Evolutionary conservation across 179 eudicot species (phyloP).

Genomic region (Corrigiola litoralis): DNA sequence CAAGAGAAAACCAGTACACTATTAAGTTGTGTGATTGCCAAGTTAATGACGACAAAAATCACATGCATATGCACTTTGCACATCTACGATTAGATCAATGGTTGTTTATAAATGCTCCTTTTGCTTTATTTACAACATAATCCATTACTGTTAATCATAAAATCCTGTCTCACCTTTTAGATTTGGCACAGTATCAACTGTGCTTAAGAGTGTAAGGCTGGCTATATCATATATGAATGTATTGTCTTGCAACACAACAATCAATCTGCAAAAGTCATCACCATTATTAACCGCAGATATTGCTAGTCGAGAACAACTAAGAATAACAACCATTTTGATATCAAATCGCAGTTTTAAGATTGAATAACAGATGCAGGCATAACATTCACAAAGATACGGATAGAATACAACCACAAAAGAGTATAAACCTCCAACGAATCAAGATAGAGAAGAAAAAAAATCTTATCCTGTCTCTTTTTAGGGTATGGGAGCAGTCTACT

Average conservation of each 20-base stretch:
- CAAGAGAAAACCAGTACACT: no score
- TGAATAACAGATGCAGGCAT: neutral
- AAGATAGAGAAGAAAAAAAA: no score
- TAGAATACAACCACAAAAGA: no score
- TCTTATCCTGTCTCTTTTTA: no score
- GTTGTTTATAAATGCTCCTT: neutral
- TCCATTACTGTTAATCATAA: neutral
- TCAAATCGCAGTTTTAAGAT: neutral
- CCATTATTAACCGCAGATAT: conserved; percentile 8
- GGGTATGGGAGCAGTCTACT: neutral
- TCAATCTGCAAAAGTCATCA: conserved; percentile 53
- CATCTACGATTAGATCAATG: neutral
- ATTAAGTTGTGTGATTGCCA: no score
- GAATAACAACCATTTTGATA: neutral
- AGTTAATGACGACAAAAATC: no score
- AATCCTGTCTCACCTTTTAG: conserved; percentile 51
- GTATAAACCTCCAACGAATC: no score
- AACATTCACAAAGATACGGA: neutral
- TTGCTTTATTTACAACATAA: neutral
- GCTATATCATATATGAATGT: conserved; percentile 72
- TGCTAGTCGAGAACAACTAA: neutral
- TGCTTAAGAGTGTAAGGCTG: conserved; percentile 55
- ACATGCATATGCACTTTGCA: neutral
- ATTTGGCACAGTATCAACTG: conserved; percentile 82
- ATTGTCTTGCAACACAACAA: conserved; percentile 76